Base-by-base conservation (phyloP, 2,329 filamentous ascomycete genomes). In the Cercospora brassicicola region DNA sequence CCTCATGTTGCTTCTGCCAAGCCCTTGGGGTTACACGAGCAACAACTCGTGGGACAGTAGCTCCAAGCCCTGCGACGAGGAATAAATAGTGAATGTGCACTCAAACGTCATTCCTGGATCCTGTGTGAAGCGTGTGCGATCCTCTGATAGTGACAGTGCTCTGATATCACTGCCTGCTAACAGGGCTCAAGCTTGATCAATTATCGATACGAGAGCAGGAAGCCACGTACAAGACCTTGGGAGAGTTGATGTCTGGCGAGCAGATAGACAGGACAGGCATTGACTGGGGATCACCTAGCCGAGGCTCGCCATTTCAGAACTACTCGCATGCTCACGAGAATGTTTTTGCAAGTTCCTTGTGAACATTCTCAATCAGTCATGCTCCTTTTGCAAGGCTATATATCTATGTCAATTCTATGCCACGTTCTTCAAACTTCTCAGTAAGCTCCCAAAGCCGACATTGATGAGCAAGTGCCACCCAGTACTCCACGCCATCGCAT, bases 401-500 rank as follows among this genome's bases (percentile, higher is more conserved):
- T 2, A 28, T 55, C 23, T 55, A 55, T 8, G 2, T 28, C 18
- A 39, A 18, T 7, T 23, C 45, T 64, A 68, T 8, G 66, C 62
- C 10, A 68, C 45, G 2, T 6, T 53, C 36, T 42, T 66, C 59
- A 64, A 23, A 28, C 18, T n/a, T 30, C 62, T 67, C 69, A 70
- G 20, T 23, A 62, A n/a, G n/a, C 68, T 64, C 9, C 71, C 89
- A 53, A 90, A 73, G 4, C 86, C 82, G 36, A 94, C 74, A 78
- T 94, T 93, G 53, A 94, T 83, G 42, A 86, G 77, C 69, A 94
- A 78, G 86, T 99, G 94, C 82, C 94, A 92, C 7, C 88, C 91
- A 56, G 94, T 76, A 70, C 87, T 89, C 96, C 95, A 99, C 13
- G 91, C 93, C 84, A 95, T 90, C 71, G 89, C 91, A 78, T 96